Conservation (phyloP, 2,329 filamentous ascomycete species). For the Ampelomyces quisqualis region DNA sequence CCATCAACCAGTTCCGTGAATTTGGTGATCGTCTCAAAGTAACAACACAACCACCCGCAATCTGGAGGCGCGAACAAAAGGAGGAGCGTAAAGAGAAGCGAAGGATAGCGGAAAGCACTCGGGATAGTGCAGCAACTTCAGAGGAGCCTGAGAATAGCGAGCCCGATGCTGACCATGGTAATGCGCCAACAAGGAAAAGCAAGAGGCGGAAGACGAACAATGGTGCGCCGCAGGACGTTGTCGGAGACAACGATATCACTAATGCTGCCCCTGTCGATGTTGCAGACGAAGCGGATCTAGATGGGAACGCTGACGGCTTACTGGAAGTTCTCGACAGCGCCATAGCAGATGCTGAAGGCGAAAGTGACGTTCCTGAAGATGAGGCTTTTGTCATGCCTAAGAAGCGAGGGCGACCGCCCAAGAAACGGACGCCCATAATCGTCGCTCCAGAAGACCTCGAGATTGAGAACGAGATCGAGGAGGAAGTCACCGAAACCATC, state of each 20-base stretch:
- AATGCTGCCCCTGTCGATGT: conserved; percentile 7
- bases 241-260: conserved; percentile 6
- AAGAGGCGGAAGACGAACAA: conserved; percentile 30
- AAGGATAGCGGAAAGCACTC: conserved; percentile 20
- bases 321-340: conserved; percentile 22
- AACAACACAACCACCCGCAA: conserved; percentile 68
- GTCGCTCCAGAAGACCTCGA: conserved; percentile 50
- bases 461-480: conserved; percentile 50
- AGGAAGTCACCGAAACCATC: conserved; percentile 46
- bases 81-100: conserved; percentile 39
- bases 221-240: conserved; percentile 15
- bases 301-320: conserved; percentile 23
- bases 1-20: conserved; percentile 80
- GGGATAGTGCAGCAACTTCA: conserved; percentile 8
- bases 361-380: conserved; percentile 24
- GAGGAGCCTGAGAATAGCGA: conserved; percentile 8
- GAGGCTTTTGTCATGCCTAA: conserved; percentile 31
- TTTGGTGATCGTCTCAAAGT: conserved; percentile 68
- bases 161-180: conserved; percentile 12
- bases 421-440: conserved; percentile 35
- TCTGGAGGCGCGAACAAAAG: conserved; percentile 65
- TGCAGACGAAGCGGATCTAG: conserved; percentile 21
- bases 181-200: conserved; percentile 15
- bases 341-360: conserved; percentile 21
- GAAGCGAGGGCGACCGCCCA: conserved; percentile 44